Conservation (phyloP, 805 yeast genomes). For the Yamadazyma nakazawae region DNA sequence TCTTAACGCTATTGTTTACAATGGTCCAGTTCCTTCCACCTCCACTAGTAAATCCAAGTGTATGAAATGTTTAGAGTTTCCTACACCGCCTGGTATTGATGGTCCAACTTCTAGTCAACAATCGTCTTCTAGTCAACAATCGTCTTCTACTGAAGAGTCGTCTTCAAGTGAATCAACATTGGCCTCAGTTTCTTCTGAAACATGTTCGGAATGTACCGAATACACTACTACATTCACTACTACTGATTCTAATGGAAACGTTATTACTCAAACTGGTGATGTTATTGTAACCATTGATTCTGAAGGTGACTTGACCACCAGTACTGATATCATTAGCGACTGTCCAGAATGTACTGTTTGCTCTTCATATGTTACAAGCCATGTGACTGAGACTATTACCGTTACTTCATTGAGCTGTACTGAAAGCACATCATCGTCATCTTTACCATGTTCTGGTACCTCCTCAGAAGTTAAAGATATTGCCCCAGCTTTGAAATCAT, state of each 20-base stretch:
- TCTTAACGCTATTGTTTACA: conserved; percentile 11
- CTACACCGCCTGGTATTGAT: conserved; percentile 14
- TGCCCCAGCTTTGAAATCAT: conserved; percentile 3
- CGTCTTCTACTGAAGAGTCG: conserved; percentile 6
- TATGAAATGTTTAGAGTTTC: conserved; percentile 16
- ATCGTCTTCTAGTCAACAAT: background rate
- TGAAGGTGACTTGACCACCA: conserved; percentile 13
- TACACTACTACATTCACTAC: conserved; percentile 7
- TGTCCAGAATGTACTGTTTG: conserved; percentile 12
- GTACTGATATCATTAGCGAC: conserved; percentile 1
- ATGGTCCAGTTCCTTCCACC: conserved; percentile 14
- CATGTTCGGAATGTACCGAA: conserved; percentile 10
- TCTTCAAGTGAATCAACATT: conserved; percentile 7
- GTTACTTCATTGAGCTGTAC: background rate
- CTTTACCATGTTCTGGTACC: background rate
- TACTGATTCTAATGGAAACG: conserved; percentile 6
- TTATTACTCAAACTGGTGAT: conserved; percentile 3
- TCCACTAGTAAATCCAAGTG: conserved; percentile 13
- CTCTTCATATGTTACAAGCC: conserved; percentile 7
- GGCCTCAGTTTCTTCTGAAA: background rate
- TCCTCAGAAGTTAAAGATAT: background rate
- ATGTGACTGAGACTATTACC: conserved; percentile 10
- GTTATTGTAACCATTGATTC: conserved; percentile 16
- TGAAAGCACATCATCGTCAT: background rate
- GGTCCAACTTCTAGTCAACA: conserved; percentile 2